phyloP scores from a whole-genome alignment of 2,329 filamentous ascomycete species.

The Dothistroma septosporum region DNA sequence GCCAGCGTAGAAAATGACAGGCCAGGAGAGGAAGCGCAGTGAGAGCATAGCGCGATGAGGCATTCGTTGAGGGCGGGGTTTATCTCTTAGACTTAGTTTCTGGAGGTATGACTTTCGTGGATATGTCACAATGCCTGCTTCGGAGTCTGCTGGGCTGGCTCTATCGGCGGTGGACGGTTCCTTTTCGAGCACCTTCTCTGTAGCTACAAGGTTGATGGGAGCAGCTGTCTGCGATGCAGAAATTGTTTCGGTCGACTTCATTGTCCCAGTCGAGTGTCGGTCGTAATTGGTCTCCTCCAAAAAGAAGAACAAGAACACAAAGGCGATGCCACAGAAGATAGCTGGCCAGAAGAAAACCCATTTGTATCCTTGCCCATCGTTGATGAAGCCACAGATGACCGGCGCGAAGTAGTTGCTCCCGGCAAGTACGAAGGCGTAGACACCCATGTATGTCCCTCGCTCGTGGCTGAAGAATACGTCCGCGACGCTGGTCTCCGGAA shows the following conservation, averaged over 20 bases:
- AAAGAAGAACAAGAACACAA: slow-evolving; percentile 54
- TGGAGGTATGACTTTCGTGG: slow-evolving; percentile 18
- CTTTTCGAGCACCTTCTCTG: background rate
- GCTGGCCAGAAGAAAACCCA: slow-evolving; percentile 52
- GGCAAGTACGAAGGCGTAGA: slow-evolving; percentile 26
- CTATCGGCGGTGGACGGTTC: background rate
- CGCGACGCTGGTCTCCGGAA: slow-evolving; percentile 37
- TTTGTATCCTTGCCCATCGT: slow-evolving; percentile 45
- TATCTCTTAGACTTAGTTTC: slow-evolving; percentile 21
- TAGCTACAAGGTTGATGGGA: background rate
- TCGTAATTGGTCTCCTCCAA: slow-evolving; percentile 58
- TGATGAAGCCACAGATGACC: slow-evolving; percentile 48
- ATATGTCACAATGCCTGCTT: slow-evolving; percentile 6
- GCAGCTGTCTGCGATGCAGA: background rate
- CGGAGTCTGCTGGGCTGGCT: background rate
- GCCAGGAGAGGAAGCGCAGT: slow-evolving; percentile 38
- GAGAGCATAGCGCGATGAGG: slow-evolving; percentile 31
- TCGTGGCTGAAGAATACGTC: slow-evolving; percentile 30
- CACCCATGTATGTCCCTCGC: slow-evolving; percentile 27
- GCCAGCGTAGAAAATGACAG: slow-evolving; percentile 37
- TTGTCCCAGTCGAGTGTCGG: slow-evolving; percentile 8
- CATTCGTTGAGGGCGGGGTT: slow-evolving; percentile 28
- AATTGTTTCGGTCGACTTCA: slow-evolving; percentile 3
- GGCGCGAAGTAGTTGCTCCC: slow-evolving; percentile 32
- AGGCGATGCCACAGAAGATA: slow-evolving; percentile 47